These are phyloP conservation scores for Saccharomycopsis sp. DNA, from an alignment of 805 yeast species.

Conservation along the genomic window DNA sequence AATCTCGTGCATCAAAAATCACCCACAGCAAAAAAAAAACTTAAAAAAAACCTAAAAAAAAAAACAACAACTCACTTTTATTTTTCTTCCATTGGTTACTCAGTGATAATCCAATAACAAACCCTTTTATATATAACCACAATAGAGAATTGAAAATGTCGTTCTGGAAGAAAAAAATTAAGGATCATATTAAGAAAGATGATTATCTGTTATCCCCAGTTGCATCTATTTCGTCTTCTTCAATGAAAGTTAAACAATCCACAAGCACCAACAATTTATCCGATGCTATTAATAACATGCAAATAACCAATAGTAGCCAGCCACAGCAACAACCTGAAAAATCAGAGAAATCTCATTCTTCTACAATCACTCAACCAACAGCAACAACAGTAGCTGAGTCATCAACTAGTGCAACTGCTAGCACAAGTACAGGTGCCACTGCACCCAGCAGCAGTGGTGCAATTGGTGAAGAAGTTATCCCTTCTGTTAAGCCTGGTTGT, in stretches of 20 bases:
- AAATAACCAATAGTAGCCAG: constrained; percentile 2
- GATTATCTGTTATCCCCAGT: constrained; percentile 13
- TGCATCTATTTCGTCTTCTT: constrained; percentile 4
- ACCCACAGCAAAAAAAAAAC: too few relatives aligned
- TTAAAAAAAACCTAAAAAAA: too few relatives aligned
- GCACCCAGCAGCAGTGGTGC: background rate
- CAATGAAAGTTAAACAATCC: constrained; percentile 2
- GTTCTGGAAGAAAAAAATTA: constrained; percentile 21
- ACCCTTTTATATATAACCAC: too few relatives aligned
- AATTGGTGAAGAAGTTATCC: constrained; percentile 1
- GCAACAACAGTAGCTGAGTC: constrained; percentile 3
- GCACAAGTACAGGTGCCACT: background rate
- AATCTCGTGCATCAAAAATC: too few relatives aligned
- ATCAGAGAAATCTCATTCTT: background rate
- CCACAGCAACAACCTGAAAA: background rate
- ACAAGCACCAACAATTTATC: constrained; percentile 4
- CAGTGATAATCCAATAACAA: background rate
- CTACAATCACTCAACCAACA: background rate
- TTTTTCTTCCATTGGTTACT: too few relatives aligned
- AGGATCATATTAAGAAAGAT: constrained; percentile 20
- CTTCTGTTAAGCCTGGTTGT: constrained; percentile 20
- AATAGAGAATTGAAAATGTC: constrained; percentile 10
- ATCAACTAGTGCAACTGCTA: background rate
- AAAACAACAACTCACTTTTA: too few relatives aligned
- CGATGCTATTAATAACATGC: constrained; percentile 14